Evolutionary conservation across 225 moss, liverwort and hornwort species (phyloP), one percentile per base, ranked within the genome.

Genomic region (Thuidium tamariscinum): DNA sequence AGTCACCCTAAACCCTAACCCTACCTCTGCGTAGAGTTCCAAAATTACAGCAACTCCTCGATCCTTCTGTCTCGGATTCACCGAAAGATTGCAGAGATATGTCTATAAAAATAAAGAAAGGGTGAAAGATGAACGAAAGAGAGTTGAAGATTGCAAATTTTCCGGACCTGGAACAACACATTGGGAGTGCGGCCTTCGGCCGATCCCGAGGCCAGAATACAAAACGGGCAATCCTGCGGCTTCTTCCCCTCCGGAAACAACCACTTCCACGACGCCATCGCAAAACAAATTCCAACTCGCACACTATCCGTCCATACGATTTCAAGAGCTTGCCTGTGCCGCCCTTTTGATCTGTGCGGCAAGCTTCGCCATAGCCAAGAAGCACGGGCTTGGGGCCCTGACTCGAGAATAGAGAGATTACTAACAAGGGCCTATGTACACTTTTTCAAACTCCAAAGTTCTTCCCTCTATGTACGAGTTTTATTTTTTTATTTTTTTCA

Each of bases 151-250:
- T 11, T 57, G 56, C 19, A 48, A 70, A 19, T 62, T 62, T 29
- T 62, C 8, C 52, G 55, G 29, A 94, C 94, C 93, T 94, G 94
- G 66, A 94, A 94, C 85, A 94, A 82, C 49, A 94, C 89, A 57
- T 88, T 90, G n/a, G 94, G 89, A 85, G 91, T 91, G 55, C 78
- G 85, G 16, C 93, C 90, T 80, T 91, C 90, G 72, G 90, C 56
- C 2, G 89, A 63, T 82, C 90, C 90, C 25, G 91, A 88, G 30
- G 90, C 91, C 88, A 94, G 64, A 13, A 93, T 84, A 74, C 93
- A 94, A 83, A 94, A 94, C 26, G 94, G 93, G 79, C 93, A 94
- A 76, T 93, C 89, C 69, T 89, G 42, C 41, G 72, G 82, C 85
- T 81, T 88, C 87, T 87, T 91, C 30, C 92, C 89, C 64, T 84